Base-by-base conservation (phyloP, 768 basidiomycete species). In the Xanthoconium purpureum region DNA sequence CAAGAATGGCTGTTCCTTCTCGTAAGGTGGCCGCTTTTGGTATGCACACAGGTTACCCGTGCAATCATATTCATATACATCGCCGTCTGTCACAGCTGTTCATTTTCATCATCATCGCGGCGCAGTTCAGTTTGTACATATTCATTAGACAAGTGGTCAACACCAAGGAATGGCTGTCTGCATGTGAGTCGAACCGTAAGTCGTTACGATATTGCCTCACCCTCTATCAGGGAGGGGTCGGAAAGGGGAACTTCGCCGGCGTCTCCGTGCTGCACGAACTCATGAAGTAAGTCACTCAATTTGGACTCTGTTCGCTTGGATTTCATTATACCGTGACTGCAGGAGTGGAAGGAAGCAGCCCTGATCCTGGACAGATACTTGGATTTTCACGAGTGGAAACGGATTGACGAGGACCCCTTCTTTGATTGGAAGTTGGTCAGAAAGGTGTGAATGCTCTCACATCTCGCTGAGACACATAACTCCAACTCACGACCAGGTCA, bases 271-370 rank as follows among this genome's bases (percentile, higher is more conserved):
- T 11, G 84, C 97, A 13, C 78, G 70, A 60, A 89, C 79, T 1
- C 98, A 94, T 65, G 78, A 89, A 65, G 88, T 87, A 49, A 53
- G 76, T 56, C 13, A n/a, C 12, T 52, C 9, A 18, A 5, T 17
- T 18, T 32, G 20, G 6, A 18, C 7, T 7, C 18, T 13, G 7
- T 14, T 13, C 17, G 10, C 46, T 10, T 20, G n/a, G 3, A 6
- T 20, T 12, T 8, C 11, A n/a, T 8, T 6, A 4, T 20, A 29
- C 9, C 24, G 18, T 11, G 18, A 7, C 20, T 52, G 11, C 61
- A 90, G 79, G 90, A 97, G 73, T 99, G 97, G 97, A 92, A 89
- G 71, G 77, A 79, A 30, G 85, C 85, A 0, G 97, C 97, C 1
- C 73, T 80, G 51, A 80, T 78, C 40, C 69, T 99, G 58, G 97